phyloP scores from a whole-genome alignment of 2,329 filamentous ascomycete genomes.

The Neopestalotiopsis clavispora region DNA sequence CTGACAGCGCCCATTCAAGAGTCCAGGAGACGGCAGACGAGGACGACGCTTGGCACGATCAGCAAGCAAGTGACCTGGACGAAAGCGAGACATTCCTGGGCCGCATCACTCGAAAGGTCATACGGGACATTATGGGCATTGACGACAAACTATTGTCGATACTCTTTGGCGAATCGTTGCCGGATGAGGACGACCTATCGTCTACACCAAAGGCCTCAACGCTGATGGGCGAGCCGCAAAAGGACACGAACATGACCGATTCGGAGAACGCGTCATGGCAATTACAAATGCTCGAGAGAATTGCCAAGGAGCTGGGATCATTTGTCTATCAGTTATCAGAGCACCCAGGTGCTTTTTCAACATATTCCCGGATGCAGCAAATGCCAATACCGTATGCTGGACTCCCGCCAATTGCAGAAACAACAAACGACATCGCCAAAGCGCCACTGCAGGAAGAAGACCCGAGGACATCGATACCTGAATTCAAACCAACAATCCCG shows the following conservation, averaged over 20 bases:
- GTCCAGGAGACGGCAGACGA: conserved; percentile 44
- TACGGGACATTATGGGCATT: conserved; percentile 88
- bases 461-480: conserved; percentile 46
- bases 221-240: conserved; percentile 30
- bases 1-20: conserved; percentile 32
- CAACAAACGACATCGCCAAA: conserved; percentile 38
- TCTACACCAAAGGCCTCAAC: conserved; percentile 52
- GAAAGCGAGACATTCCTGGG: conserved; percentile 76
- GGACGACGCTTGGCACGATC: conserved; percentile 56
- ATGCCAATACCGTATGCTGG: conserved; percentile 78
- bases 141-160: conserved; percentile 85
- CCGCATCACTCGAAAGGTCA: conserved; percentile 82
- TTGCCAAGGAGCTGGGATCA: conserved; percentile 85
- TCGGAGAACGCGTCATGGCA: conserved; percentile 66
- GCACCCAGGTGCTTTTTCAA: conserved; percentile 87
- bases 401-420: conserved; percentile 68
- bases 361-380: conserved; percentile 71
- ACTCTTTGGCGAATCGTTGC: conserved; percentile 82
- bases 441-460: conserved; percentile 54
- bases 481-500: conserved; percentile 56
- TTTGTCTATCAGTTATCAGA: conserved; percentile 84
- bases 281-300: conserved; percentile 77
- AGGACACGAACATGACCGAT: conserved; percentile 35
- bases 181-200: conserved; percentile 53
- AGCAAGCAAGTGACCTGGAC: conserved; percentile 46